Conservation (phyloP, 2,329 filamentous ascomycete genomes). For the Aspergillus quadrilineatus region DNA sequence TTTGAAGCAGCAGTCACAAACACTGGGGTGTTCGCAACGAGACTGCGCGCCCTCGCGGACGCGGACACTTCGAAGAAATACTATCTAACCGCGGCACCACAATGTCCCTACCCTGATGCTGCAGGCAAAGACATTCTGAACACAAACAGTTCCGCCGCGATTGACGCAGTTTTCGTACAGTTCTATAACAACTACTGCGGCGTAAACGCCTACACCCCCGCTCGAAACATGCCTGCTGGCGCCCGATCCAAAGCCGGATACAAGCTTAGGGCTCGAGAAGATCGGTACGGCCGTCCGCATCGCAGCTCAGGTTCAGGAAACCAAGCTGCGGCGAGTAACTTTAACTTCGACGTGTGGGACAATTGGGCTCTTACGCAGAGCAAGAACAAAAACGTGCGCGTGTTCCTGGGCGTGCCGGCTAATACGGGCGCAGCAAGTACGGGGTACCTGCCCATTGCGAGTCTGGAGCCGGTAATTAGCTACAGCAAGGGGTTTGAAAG, state of each 20-base stretch:
- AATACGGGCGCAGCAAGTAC: constrained; percentile 53
- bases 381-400: constrained; percentile 60
- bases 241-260: background rate
- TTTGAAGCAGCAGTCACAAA: constrained; percentile 63
- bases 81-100: constrained; percentile 65
- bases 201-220: constrained; percentile 49
- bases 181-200: constrained; percentile 72
- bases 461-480: constrained; percentile 52
- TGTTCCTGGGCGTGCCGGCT: constrained; percentile 62
- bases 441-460: constrained; percentile 54
- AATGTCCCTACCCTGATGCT: constrained; percentile 65
- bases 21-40: constrained; percentile 60
- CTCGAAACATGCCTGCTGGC: constrained; percentile 29
- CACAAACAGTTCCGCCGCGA: constrained; percentile 52
- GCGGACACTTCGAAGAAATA: constrained; percentile 53
- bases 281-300: constrained; percentile 16
- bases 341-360: constrained; percentile 66
- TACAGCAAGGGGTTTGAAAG: constrained; percentile 57
- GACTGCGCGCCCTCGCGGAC: constrained; percentile 58
- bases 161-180: constrained; percentile 64
- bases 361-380: constrained; percentile 60
- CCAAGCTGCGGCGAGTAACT: constrained; percentile 47
- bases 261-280: background rate
- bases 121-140: constrained; percentile 59
- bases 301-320: constrained; percentile 31